Evolutionary conservation across 2,329 filamentous ascomycete species (phyloP), one percentile per base, ranked within the genome.

Genomic region (Penicillium corylophilum): DNA sequence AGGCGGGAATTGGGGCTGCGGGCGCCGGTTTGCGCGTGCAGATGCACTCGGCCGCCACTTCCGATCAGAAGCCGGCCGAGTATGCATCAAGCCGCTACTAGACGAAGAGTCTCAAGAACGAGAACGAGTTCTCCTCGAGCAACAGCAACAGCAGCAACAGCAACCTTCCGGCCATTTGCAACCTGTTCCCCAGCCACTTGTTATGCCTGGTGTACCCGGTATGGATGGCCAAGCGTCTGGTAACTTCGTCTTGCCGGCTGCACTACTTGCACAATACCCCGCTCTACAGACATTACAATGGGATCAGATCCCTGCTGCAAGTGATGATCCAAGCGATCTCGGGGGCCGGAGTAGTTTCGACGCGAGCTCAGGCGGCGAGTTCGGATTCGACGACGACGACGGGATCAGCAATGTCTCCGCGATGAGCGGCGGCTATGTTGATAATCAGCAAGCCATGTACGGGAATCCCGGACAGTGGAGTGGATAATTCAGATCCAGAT

Each of bases 41-140:
- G 94, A 99, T 76, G 94, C 94, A 5, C 80, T 99, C 2, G 94
- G 94, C 2, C 84, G 92, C 10, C 94, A 96, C 74, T 99, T 99
- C 78, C 83, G 94, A 47, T 96, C 90, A 2, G 94, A 99, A 75
- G 94, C 94, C 2, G 94, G 94, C 6, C 84, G 94, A 28, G 89
- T 96, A 47, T 99, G 94, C 68, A 99, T 99, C 74, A 96, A 95
- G 63, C 92, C 94, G n/a, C 77, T 99, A 12, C 81, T 99, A 1
- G 94, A 99, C 59, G 94, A 99, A 73, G 94, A 99, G 76, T 88
- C 91, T 49, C 76, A 86, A 31, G 91, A 95, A 64, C 81, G 90
- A 29, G 89, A 95, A 65, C 85, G 88, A 42, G 77, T 81, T 24
- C 88, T 86, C 79, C 82, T 86, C 70, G 87, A 90, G 68, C 87